A percentile compares a stretch with the other conserved stretches of the same genome.
These are phyloP conservation scores for Collybiopsis luxurians DNA, from an alignment of 768 basidiomycete genomes.

Conservation along the genomic window DNA sequence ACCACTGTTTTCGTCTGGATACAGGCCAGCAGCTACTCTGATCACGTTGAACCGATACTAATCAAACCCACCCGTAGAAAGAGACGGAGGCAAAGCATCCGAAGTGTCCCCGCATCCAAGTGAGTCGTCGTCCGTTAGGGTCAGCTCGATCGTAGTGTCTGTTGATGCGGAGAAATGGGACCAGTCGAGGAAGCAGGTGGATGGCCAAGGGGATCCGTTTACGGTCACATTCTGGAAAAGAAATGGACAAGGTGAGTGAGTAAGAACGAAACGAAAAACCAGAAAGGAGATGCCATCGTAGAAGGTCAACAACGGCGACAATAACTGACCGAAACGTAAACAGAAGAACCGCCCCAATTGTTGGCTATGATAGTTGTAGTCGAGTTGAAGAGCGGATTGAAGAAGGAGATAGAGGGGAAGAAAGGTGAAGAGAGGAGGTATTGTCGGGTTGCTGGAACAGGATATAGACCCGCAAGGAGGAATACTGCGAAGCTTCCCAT, in stretches of 20 bases:
- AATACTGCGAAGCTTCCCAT: slow-evolving; percentile 64
- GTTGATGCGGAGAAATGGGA: slow-evolving; percentile 44
- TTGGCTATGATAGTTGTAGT: slow-evolving; percentile 53
- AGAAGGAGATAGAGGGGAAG: slow-evolving; percentile 60
- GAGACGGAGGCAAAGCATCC: slow-evolving; percentile 53
- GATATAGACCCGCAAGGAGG: slow-evolving; percentile 60
- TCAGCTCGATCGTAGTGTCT: slow-evolving; percentile 52
- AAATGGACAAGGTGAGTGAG: not conserved
- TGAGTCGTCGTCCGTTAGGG: slow-evolving; percentile 50
- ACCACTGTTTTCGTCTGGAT: too few relatives aligned
- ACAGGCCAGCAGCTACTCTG: too few relatives aligned
- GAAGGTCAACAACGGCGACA: too few relatives aligned
- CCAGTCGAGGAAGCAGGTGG: slow-evolving; percentile 66
- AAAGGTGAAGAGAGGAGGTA: slow-evolving; percentile 59
- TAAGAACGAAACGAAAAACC: not conserved
- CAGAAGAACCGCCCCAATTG: slow-evolving; percentile 54
- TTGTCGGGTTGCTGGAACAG: slow-evolving; percentile 61
- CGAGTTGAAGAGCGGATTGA: slow-evolving; percentile 53
- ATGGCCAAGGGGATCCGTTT: slow-evolving; percentile 55
- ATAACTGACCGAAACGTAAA: slow-evolving; percentile 56
- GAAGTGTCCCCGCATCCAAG: slow-evolving; percentile 47
- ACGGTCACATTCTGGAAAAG: slow-evolving; percentile 48
- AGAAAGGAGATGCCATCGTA: too few relatives aligned
- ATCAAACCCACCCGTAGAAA: slow-evolving; percentile 58
- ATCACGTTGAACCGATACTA: too few relatives aligned